These are phyloP conservation scores for Rhizopus stolonifer DNA, from an alignment of 371 early-diverging fungal species.

Conservation along the genomic window DNA sequence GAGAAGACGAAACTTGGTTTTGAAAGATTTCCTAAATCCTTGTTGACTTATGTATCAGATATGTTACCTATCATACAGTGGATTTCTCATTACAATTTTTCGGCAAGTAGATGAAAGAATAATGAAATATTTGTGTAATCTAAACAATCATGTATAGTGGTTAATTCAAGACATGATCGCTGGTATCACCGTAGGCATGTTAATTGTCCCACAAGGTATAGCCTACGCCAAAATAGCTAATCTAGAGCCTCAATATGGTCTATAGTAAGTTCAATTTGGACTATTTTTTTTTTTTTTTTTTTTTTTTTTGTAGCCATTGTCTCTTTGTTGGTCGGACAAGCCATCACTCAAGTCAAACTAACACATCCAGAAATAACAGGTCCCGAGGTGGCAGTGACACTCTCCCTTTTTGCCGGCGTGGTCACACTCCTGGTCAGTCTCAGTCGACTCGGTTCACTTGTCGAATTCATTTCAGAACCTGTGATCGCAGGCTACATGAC, in stretches of 20 bases:
- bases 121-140: background rate
- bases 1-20: background rate
- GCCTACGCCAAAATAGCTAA: conserved; percentile 83
- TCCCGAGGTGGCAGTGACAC: conserved; percentile 47
- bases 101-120: conserved; percentile 18
- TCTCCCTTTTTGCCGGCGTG: conserved; percentile 61
- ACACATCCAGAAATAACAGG: conserved; percentile 26
- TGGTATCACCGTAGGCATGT: conserved; percentile 82
- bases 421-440: conserved; percentile 65
- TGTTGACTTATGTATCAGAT: conserved; percentile 5
- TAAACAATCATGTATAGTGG: conserved; percentile 50
- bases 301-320: conserved; percentile 63
- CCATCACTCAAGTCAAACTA: conserved; percentile 41
- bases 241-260: conserved; percentile 58
- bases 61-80: conserved; percentile 23
- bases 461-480: conserved; percentile 82
- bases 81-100: conserved; percentile 32
- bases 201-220: conserved; percentile 85
- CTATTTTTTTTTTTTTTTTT: no score
- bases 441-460: conserved; percentile 74
- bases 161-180: conserved; percentile 80
- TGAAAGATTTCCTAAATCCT: background rate
- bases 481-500: conserved; percentile 76
- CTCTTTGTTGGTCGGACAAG: conserved; percentile 71
- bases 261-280: conserved; percentile 33